Conservation (phyloP, 768 basidiomycete genomes). For the Scleroderma citrinum region DNA sequence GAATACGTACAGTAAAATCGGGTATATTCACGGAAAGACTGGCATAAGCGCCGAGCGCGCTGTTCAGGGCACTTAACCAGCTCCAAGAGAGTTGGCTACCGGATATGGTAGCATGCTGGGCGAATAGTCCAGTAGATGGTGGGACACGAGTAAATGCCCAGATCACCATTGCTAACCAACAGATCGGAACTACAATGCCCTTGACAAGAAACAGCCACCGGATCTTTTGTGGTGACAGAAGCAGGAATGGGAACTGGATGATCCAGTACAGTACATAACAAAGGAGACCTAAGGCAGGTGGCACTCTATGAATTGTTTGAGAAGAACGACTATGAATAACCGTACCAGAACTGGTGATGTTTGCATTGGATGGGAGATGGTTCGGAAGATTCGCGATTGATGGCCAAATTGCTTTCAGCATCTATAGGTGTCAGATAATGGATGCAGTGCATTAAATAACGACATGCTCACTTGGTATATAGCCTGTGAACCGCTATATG, state of each 20-base stretch:
- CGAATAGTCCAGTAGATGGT: constrained; percentile 51
- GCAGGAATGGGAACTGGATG: constrained; percentile 68
- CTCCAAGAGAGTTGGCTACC: constrained; percentile 64
- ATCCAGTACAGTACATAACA: constrained; percentile 78
- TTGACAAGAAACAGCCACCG: constrained; percentile 75
- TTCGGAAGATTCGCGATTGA: constrained; percentile 61
- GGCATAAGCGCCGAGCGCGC: constrained; percentile 68
- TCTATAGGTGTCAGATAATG: constrained; percentile 23
- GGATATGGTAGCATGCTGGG: constrained; percentile 42
- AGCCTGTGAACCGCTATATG: constrained; percentile 61
- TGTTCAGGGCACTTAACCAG: constrained; percentile 74
- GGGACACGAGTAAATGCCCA: constrained; percentile 74
- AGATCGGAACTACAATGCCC: constrained; percentile 53
- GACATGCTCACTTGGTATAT: constrained; percentile 47
- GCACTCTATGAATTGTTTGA: background rate
- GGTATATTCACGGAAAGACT: constrained; percentile 77
- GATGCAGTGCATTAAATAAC: background rate
- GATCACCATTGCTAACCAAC: constrained; percentile 66
- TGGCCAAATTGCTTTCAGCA: constrained; percentile 84
- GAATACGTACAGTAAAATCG: constrained; percentile 58
- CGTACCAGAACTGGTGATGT: constrained; percentile 58
- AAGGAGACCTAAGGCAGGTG: constrained; percentile 44
- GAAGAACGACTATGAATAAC: constrained; percentile 5
- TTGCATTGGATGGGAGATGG: constrained; percentile 46
- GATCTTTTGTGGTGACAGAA: constrained; percentile 73